Evolutionary conservation across 2,329 filamentous ascomycete genomes (phyloP).

Genomic region (Verticillium longisporum): DNA sequence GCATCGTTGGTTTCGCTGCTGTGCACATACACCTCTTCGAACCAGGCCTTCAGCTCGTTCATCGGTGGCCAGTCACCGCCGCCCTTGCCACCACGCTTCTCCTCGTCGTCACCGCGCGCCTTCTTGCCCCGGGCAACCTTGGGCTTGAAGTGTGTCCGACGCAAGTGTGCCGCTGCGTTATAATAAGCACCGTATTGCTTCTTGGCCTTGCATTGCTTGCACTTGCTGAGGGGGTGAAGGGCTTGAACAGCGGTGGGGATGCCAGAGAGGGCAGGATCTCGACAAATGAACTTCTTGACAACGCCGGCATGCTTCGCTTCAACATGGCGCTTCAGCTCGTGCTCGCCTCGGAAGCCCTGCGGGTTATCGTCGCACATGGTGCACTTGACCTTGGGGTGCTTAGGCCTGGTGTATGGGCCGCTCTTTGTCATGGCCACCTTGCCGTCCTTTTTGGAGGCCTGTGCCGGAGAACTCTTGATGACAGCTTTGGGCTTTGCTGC

Average conservation of each 20-base stretch:
- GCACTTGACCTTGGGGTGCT: slow-evolving; percentile 67
- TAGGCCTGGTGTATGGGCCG: slow-evolving; percentile 50
- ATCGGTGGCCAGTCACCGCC: slow-evolving; percentile 50
- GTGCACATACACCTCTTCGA: slow-evolving; percentile 43
- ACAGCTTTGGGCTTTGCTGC: slow-evolving; percentile 36
- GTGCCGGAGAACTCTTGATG: slow-evolving; percentile 15
- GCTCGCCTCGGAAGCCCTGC: slow-evolving; percentile 77
- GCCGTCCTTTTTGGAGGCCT: slow-evolving; percentile 26
- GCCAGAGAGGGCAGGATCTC: slow-evolving; percentile 40
- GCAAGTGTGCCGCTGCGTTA: slow-evolving; percentile 86
- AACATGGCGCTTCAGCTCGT: slow-evolving; percentile 67
- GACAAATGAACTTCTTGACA: slow-evolving; percentile 52
- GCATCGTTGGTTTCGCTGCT: slow-evolving; percentile 22
- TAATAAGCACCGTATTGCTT: slow-evolving; percentile 91
- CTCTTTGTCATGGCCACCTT: slow-evolving; percentile 37
- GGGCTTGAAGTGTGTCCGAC: slow-evolving; percentile 79
- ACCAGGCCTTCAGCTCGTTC: slow-evolving; percentile 53
- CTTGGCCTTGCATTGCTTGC: slow-evolving; percentile 70
- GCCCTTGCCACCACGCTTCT: slow-evolving; percentile 48
- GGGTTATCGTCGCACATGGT: slow-evolving; percentile 62
- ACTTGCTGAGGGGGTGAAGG: slow-evolving; percentile 64
- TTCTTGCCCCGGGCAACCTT: slow-evolving; percentile 41
- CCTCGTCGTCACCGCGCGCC: slow-evolving; percentile 27
- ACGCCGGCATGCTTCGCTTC: slow-evolving; percentile 54
- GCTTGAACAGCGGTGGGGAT: slow-evolving; percentile 37